These are phyloP conservation scores for Sechiopsis laciniata DNA, from an alignment of 306 rosid species.

Conservation along the genomic window DNA sequence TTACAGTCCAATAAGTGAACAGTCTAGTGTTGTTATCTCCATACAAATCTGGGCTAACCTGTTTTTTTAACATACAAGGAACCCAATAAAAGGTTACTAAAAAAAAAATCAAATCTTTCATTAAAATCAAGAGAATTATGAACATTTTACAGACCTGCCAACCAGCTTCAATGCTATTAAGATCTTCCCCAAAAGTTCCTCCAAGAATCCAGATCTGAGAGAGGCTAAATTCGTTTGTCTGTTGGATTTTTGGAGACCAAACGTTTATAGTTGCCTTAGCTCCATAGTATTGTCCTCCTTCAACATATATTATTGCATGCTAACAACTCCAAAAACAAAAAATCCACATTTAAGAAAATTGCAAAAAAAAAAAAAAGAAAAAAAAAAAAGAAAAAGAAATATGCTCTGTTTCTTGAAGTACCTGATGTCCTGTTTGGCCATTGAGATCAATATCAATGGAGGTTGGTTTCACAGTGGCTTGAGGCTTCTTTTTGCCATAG, in stretches of 20 bases:
- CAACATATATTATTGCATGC: conserved; percentile 91
- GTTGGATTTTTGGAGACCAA: conserved; percentile 92
- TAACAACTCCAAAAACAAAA: conserved; percentile 30
- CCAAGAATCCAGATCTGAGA: conserved; percentile 95
- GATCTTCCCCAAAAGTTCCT: conserved; percentile 88
- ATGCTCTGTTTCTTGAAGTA: conserved; percentile 23
- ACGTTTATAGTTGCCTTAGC: conserved; percentile 95
- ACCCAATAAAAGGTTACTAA: neutral
- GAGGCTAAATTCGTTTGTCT: conserved; percentile 86
- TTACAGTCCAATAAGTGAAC: conserved; percentile 97
- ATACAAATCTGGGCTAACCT: conserved; percentile 89
- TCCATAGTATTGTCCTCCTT: conserved; percentile 86
- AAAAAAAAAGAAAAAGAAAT: neutral
- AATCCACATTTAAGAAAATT: neutral
- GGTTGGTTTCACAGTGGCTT: conserved; percentile 60
- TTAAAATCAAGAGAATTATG: too few relatives aligned
- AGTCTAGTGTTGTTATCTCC: conserved; percentile 92
- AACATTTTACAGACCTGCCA: conserved; percentile 65
- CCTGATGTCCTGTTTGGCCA: conserved; percentile 95
- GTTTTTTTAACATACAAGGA: conserved; percentile 21
- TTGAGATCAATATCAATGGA: conserved; percentile 74
- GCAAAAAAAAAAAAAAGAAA: neutral
- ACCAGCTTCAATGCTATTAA: conserved; percentile 99
- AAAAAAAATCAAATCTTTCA: too few relatives aligned
- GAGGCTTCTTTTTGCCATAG: conserved; percentile 83